Percentiles rank a stretch among this genome's conserved stretches.
phyloP scores from a whole-genome alignment of 257 asterid genomes.

The Gentiana straminea region DNA sequence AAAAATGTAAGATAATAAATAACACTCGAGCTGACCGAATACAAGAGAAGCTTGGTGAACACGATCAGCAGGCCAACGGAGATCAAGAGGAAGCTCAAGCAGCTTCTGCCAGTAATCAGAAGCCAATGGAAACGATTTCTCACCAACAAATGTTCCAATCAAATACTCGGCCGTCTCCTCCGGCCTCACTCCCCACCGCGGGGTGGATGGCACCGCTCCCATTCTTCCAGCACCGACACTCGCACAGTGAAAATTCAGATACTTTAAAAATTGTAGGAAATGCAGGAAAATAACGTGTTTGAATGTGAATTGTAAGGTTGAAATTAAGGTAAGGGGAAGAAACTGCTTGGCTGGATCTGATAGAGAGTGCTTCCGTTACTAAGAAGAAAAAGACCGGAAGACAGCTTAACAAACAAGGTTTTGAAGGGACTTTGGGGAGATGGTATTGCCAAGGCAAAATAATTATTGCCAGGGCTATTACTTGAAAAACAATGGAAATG shows the following conservation, averaged over 20 bases:
- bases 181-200: conserved; percentile 56
- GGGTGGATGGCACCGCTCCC: conserved; percentile 93
- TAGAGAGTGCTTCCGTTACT: conserved; percentile 1
- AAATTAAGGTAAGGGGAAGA: not conserved
- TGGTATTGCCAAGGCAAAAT: no score
- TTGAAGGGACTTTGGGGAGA: conserved; percentile 7
- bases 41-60: conserved; percentile 65
- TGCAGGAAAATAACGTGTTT: not conserved
- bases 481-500: no score
- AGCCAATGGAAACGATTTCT: conserved; percentile 60
- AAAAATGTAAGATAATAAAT: not conserved
- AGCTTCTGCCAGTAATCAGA: conserved; percentile 99
- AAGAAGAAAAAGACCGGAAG: not conserved
- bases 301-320: conserved; percentile 9
- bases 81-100: conserved; percentile 77
- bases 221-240: conserved; percentile 22
- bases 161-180: conserved; percentile 73
- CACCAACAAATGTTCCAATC: conserved; percentile 67
- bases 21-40: conserved; percentile 44
- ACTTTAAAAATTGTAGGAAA: no score
- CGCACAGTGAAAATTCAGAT: not conserved
- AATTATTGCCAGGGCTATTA: no score
- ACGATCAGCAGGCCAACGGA: conserved; percentile 72
- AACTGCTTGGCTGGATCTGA: conserved; percentile 10
- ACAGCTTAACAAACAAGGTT: conserved; percentile 13